Percentiles rank a stretch among this genome's conserved stretches.
Evolutionary conservation across 225 moss, liverwort and hornwort genomes (phyloP).

Genomic region (Asterella californica): DNA sequence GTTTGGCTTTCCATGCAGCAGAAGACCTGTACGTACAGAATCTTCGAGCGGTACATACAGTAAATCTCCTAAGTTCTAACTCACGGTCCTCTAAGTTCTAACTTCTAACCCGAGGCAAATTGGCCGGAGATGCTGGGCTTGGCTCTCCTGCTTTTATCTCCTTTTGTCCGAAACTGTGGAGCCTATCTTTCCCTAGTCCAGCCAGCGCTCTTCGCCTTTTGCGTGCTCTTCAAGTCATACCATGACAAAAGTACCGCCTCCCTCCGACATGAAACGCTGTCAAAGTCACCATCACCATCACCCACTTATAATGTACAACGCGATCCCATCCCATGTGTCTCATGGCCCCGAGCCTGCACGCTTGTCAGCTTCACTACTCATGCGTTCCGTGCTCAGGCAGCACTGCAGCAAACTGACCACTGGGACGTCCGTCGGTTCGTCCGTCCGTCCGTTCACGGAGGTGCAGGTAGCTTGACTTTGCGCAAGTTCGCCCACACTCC

Average conservation of each 20-base stretch:
- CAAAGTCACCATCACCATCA: neutral
- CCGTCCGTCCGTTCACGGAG: neutral
- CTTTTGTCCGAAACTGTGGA: neutral
- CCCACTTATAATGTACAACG: neutral
- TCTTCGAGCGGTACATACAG: neutral
- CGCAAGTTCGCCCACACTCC: no score
- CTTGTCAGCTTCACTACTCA: neutral
- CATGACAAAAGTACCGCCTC: neutral
- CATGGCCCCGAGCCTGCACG: neutral
- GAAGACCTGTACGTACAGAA: neutral
- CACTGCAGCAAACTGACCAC: neutral
- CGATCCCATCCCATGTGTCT: slow-evolving; percentile 3
- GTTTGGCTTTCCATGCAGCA: neutral
- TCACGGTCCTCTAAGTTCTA: no score
- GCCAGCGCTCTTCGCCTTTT: neutral
- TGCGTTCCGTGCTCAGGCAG: neutral
- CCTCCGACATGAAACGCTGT: neutral
- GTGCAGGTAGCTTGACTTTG: neutral
- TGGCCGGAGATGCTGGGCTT: neutral
- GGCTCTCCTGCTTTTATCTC: neutral
- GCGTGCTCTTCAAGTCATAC: neutral
- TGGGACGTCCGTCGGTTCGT: neutral
- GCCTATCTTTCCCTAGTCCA: neutral
- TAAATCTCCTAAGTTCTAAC: no score
- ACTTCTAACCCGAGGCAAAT: no score